These are phyloP conservation scores for Biancaea sappan DNA, from an alignment of 306 rosid genomes.

Conservation along the genomic window DNA sequence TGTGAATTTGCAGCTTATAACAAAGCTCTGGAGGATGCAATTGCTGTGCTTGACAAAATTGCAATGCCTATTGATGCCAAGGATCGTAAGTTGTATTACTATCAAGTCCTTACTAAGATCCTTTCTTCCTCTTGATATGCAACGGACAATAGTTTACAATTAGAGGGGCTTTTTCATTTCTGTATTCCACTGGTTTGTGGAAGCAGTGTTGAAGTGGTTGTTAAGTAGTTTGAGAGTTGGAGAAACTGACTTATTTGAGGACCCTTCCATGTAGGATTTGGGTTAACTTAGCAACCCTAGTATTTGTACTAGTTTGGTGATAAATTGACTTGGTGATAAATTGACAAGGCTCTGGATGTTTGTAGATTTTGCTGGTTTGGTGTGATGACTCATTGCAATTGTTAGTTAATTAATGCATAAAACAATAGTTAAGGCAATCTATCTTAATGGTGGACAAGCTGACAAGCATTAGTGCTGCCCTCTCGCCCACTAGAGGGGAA, in stretches of 20 bases:
- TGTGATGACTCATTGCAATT: neutral
- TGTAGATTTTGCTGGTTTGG: neutral
- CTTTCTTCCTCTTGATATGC: neutral
- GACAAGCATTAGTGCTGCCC: no score
- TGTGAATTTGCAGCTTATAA: constrained; percentile 67
- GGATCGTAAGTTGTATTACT: constrained; percentile 70
- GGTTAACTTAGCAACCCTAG: neutral
- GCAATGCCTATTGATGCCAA: constrained; percentile 78
- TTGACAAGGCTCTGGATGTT: neutral
- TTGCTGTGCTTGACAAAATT: constrained; percentile 85
- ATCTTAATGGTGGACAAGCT: neutral
- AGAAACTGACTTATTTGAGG: constrained; percentile 6
- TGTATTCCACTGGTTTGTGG: constrained; percentile 12
- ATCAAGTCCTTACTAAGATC: neutral
- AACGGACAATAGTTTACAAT: neutral
- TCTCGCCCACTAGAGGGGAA: neutral
- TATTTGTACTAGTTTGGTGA: neutral
- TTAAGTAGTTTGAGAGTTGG: constrained; percentile 20
- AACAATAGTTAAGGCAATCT: neutral
- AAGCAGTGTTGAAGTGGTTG: neutral
- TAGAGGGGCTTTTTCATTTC: neutral
- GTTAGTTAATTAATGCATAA: neutral
- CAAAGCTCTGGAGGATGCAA: constrained; percentile 95
- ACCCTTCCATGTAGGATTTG: constrained; percentile 1
- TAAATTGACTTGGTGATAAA: neutral